These are phyloP conservation scores for Plectosphaerella cucumerina DNA, from an alignment of 2,329 filamentous ascomycete species.

Conservation along the genomic window DNA sequence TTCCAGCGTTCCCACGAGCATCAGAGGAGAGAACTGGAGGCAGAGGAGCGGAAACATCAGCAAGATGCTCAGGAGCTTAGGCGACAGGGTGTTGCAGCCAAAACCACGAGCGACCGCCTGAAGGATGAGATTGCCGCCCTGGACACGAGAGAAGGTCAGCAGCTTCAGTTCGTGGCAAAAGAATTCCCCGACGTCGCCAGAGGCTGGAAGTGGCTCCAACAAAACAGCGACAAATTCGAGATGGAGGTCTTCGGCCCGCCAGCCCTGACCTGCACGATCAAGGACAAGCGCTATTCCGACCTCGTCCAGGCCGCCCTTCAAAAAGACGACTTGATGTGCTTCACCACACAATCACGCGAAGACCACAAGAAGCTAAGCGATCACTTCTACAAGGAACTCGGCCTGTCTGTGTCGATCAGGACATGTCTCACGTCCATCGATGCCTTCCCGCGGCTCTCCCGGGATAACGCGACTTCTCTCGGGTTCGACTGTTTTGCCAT, in stretches of 20 bases:
- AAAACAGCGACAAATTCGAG: constrained; percentile 65
- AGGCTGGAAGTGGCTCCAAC: constrained; percentile 80
- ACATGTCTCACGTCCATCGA: constrained; percentile 52
- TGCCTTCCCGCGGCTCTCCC: constrained; percentile 52
- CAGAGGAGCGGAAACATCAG: constrained; percentile 30
- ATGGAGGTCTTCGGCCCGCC: constrained; percentile 78
- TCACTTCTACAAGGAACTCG: constrained; percentile 58
- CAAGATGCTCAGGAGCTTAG: constrained; percentile 37
- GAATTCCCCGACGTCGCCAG: constrained; percentile 59
- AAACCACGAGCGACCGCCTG: constrained; percentile 29
- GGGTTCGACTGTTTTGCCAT: constrained; percentile 79
- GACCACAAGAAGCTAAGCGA: constrained; percentile 73
- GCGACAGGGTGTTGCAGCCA: constrained; percentile 35
- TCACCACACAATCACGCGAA: constrained; percentile 71
- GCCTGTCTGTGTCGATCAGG: constrained; percentile 68
- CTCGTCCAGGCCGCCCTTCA: constrained; percentile 49
- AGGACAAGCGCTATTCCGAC: constrained; percentile 61
- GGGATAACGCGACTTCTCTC: constrained; percentile 47
- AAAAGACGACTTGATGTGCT: constrained; percentile 52
- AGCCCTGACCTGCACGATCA: constrained; percentile 74
- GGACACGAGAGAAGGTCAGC: constrained; percentile 71
- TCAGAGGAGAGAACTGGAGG: constrained; percentile 45
- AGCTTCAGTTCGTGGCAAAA: constrained; percentile 59
- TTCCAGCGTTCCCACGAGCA: constrained; percentile 58
- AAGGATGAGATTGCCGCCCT: constrained; percentile 53